These are phyloP conservation scores for Ceratobasidium sp. DNA, from an alignment of 1,284 basidiomycete genomes.

Conservation along the genomic window DNA sequence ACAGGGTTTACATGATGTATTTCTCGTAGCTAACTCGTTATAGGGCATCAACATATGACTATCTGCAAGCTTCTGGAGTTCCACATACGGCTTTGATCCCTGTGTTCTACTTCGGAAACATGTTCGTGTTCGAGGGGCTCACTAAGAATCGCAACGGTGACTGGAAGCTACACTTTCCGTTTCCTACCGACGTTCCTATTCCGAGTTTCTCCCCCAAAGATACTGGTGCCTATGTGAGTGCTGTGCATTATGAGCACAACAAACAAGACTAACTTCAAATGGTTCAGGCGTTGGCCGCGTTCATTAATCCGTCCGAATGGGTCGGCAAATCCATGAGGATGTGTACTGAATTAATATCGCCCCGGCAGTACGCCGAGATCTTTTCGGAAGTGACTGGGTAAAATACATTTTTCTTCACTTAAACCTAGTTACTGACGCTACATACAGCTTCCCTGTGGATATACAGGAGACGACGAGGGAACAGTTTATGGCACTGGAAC, in stretches of 20 bases:
- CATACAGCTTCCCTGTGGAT: conserved; percentile 5
- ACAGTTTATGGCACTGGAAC: background rate
- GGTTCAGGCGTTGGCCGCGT: conserved; percentile 1
- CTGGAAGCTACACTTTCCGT: conserved; percentile 20
- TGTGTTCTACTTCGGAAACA: conserved; percentile 22
- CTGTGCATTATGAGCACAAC: background rate
- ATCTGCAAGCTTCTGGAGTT: conserved; percentile 9
- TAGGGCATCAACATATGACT: conserved; percentile 4
- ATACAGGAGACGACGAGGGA: conserved; percentile 16
- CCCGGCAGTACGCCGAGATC: conserved; percentile 18
- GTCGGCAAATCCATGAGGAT: conserved; percentile 21
- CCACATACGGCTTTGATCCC: conserved; percentile 13
- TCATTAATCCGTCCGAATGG: conserved; percentile 24
- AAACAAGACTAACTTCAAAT: background rate
- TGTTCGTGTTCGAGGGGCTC: conserved; percentile 12
- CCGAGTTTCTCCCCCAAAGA: conserved; percentile 29
- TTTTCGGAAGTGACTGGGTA: conserved; percentile 34
- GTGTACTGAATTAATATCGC: conserved; percentile 22
- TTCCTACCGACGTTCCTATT: conserved; percentile 30
- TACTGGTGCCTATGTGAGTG: conserved; percentile 36
- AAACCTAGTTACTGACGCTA: background rate
- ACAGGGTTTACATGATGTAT: background rate
- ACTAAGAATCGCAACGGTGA: conserved; percentile 8
- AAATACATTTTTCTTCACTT: background rate
- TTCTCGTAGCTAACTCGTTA: background rate